These are phyloP conservation scores for Fusarium sp. DNA, from an alignment of 2,329 filamentous ascomycete species.

Conservation along the genomic window DNA sequence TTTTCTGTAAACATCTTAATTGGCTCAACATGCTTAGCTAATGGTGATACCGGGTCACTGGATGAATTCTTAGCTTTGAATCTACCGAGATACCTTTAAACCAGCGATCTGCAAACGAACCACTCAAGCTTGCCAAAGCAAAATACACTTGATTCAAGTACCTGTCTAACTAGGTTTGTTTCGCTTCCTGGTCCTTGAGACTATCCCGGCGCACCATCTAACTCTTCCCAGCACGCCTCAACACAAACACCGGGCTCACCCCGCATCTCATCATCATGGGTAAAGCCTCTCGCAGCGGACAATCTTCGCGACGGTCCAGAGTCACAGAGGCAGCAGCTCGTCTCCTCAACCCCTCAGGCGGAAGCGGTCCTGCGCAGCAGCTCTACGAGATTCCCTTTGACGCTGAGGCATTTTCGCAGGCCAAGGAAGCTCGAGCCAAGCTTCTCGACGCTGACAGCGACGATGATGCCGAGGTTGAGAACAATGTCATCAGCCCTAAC, in stretches of 20 bases:
- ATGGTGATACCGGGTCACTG: constrained; percentile 21
- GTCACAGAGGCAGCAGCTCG: constrained; percentile 6
- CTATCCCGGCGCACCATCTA: neutral
- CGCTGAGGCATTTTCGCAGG: constrained; percentile 14
- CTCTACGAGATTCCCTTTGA: constrained; percentile 30
- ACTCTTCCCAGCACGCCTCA: neutral
- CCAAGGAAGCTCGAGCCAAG: constrained; percentile 23
- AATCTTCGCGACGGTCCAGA: constrained; percentile 3
- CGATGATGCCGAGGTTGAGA: constrained; percentile 7
- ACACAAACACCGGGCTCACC: neutral
- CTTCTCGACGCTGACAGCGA: constrained; percentile 20
- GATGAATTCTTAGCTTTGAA: constrained; percentile 30
- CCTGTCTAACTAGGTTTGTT: constrained; percentile 15
- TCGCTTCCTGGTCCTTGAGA: neutral
- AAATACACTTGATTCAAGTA: constrained; percentile 12
- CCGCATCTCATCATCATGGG: constrained; percentile 28
- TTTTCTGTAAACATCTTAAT: neutral
- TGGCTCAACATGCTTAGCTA: constrained; percentile 34
- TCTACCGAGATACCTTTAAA: constrained; percentile 38
- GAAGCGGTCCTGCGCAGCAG: constrained; percentile 22
- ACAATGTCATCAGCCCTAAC: constrained; percentile 1
- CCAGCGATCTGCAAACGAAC: constrained; percentile 30
- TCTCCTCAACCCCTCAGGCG: constrained; percentile 1
- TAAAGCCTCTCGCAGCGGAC: constrained; percentile 8
- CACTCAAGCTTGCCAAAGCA: constrained; percentile 25